Evolutionary conservation across 1,139 yeast genomes (phyloP), one percentile per base, ranked within the genome.

Genomic region (Blastobotrys aristatus): DNA sequence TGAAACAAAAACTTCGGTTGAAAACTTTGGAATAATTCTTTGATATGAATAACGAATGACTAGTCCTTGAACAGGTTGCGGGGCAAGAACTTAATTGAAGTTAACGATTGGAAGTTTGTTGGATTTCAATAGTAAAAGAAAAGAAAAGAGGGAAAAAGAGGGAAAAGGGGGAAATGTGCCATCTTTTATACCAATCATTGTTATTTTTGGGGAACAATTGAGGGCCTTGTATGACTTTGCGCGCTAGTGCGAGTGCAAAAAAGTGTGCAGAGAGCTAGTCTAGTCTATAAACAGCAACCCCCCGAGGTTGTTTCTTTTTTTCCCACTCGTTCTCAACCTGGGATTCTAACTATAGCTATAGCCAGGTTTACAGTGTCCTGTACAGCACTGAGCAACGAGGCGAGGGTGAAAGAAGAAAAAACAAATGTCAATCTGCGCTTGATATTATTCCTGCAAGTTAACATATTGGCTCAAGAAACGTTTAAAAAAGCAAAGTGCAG

Each of bases 1-100:
- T 38, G 18, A 35, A 35, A 33, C 20, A 33, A 33, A 33, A 20
- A 20, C 40, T 36, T 36, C 29, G 14, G n/a, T n/a, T n/a, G n/a
- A n/a, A n/a, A n/a, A n/a, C n/a, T n/a, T n/a, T n/a, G n/a, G n/a
- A n/a, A n/a, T n/a, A n/a, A n/a, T 18, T 34, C 17, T 34, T 34
- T 17, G 14, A 5, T 5, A 17, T 21, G 29, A 32, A 29, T 42
- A 35, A 42, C 45, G 38, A 42, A 34, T 32, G 45, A 42, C 43
- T 39, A 35, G 32, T 18, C 34, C 16, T 20, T 18, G 2, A 17
- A 22, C 27, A 21, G 24, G 3, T 10, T 34, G 24, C n/a, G n/a
- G n/a, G n/a, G 14, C 16, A 34, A 34, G 24, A 34, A n/a, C 26
- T 34, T 3, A 34, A 34, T 5, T 34, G 38, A 34, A 34, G 38